Evolutionary conservation across 176 grass and related monocot genomes (phyloP), one percentile per base, ranked within the genome.

Genomic region (Ampelocalamus luodianensis): DNA sequence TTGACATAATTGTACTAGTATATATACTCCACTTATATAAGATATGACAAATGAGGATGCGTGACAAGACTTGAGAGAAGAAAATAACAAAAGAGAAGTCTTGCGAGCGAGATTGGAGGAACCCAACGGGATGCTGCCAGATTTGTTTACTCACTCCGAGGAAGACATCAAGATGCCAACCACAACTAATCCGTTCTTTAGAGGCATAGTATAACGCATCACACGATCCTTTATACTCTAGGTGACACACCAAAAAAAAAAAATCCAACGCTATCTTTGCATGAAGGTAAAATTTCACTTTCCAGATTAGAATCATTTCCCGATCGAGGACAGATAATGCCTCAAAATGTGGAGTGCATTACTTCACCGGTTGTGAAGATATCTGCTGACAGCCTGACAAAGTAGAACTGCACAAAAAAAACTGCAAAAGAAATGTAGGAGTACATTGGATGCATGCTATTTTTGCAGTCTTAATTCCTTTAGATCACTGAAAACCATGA

Each of bases 51-150:
- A 51, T 8, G 65, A 72, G 44, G 81, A 67, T 72, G 78, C 44
- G 75, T 76, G 73, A 83, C 85, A 75, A 44, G 61, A 10, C 81
- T 66, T 12, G 88, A 59, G 88, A 59, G 88, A 78, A 80, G 82
- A 94, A 89, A 72, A 85, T 61, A 97, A 94, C 92, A 97, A 97
- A 92, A 90, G 84, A 90, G 85, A 94, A 94, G 90, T 94, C 92
- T 24, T 84, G 70, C 83, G 60, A 36, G 71, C 59, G 36, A 88
- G 77, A 88, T 90, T 82, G 81, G 87, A 79, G 83, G 91, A 83
- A 95, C 78, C 82, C 88, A 77, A 95, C 86, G 72, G 72, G 85
- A 90, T 92, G 85, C 84, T 60, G 58, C 80, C 8, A n/a, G 59
- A n/a, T 48, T 91, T 83, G 59, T 92, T 89, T 85, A 87, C 79